phyloP scores from a whole-genome alignment of 768 basidiomycete species.

The Suillus subalutaceus region DNA sequence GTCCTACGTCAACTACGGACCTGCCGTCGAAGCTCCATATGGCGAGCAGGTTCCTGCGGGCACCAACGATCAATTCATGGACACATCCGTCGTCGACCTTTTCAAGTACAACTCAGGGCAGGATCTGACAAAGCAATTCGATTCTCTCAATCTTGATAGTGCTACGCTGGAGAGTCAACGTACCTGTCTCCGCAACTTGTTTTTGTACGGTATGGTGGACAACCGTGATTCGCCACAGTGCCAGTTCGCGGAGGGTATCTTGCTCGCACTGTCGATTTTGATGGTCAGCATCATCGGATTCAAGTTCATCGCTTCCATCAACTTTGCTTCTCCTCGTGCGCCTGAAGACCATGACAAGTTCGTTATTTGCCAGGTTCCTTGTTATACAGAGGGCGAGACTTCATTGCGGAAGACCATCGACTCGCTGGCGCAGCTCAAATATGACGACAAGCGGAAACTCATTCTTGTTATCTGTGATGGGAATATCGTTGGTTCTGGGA shows the following conservation, averaged over 20 bases:
- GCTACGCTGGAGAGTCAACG: constrained; percentile 72
- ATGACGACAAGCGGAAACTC: constrained; percentile 97
- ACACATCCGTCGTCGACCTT: constrained; percentile 64
- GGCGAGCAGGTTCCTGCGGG: constrained; percentile 46
- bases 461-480: constrained; percentile 95
- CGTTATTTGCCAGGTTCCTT: constrained; percentile 96
- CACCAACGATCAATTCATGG: constrained; percentile 69
- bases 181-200: constrained; percentile 90
- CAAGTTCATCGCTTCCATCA: constrained; percentile 92
- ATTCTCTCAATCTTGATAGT: constrained; percentile 61
- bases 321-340: constrained; percentile 76
- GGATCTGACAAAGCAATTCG: constrained; percentile 79
- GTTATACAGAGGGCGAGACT: constrained; percentile 94
- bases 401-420: constrained; percentile 90
- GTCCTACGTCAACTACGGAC: constrained; percentile 72
- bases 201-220: constrained; percentile 90
- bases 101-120: constrained; percentile 75
- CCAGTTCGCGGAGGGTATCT: constrained; percentile 86
- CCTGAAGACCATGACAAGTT: constrained; percentile 98
- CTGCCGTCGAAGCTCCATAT: constrained; percentile 52
- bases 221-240: constrained; percentile 92
- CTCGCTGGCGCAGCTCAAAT: constrained; percentile 90
- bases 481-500: constrained; percentile 96
- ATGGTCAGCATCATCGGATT: constrained; percentile 96
- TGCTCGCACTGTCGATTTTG: constrained; percentile 84